Evolutionary conservation across 73 alveolate species (phyloP).

Genomic region (Tetrahymena thermophila): DNA sequence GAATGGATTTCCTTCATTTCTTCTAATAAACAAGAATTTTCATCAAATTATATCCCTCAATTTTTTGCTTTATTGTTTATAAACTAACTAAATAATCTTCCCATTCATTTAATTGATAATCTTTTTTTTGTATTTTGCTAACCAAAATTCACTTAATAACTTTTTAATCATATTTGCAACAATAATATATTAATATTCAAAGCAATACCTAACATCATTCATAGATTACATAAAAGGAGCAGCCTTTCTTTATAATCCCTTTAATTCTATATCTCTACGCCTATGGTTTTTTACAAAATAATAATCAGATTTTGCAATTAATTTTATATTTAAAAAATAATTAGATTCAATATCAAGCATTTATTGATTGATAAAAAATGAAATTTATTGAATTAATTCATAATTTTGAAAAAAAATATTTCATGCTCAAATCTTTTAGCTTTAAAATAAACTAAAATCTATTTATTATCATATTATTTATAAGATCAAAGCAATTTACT

Average conservation of each 20-base stretch:
- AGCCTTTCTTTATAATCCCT: slow-evolving; percentile 26
- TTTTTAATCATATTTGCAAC: neutral
- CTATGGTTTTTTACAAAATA: neutral
- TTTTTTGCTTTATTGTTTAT: too few relatives aligned
- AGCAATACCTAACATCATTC: slow-evolving; percentile 28
- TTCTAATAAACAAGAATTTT: too few relatives aligned
- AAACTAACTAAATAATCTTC: neutral
- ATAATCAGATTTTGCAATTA: neutral
- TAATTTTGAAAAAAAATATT: too few relatives aligned
- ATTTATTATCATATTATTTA: neutral
- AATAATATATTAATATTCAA: too few relatives aligned
- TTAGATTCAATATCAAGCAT: neutral
- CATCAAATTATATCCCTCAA: neutral
- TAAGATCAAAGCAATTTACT: neutral
- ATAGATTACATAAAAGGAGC: slow-evolving; percentile 36
- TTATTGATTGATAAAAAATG: neutral
- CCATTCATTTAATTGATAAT: neutral
- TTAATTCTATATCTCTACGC: slow-evolving; percentile 33
- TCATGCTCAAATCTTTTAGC: neutral
- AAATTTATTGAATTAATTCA: neutral
- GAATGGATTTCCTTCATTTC: too few relatives aligned
- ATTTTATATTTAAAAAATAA: too few relatives aligned
- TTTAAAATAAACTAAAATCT: neutral
- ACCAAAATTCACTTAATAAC: neutral
- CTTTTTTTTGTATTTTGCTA: neutral